A percentile compares a stretch with the other conserved stretches of the same genome.
Evolutionary conservation across 2,329 filamentous ascomycete genomes (phyloP).

Genomic region (Microsporum canis): DNA sequence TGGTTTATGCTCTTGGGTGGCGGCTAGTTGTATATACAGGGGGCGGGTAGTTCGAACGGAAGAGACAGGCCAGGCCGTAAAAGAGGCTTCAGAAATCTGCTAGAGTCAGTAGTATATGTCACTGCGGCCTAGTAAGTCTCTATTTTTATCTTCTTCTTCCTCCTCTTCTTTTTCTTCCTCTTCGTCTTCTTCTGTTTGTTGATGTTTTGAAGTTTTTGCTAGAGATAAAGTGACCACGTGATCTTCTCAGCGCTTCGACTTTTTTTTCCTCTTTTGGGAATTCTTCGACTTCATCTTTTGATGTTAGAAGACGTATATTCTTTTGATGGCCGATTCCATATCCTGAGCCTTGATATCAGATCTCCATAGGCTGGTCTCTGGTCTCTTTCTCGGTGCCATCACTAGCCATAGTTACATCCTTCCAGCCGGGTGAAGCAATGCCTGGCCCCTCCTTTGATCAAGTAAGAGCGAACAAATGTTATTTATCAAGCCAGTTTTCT

Average conservation of each 20-base stretch:
- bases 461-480: neutral
- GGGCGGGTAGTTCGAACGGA: neutral
- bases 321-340: neutral
- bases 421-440: neutral
- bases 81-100: neutral
- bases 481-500: neutral
- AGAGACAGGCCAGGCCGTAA: neutral
- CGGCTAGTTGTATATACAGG: neutral
- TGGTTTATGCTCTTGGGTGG: neutral
- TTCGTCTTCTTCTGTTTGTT: neutral
- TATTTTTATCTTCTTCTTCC: neutral
- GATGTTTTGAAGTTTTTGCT: neutral
- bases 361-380: neutral
- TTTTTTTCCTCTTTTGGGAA: neutral
- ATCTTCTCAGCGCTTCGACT: neutral
- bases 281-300: conserved; percentile 1
- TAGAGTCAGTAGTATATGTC: neutral
- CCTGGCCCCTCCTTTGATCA: neutral
- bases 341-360: neutral
- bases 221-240: neutral
- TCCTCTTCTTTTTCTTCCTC: neutral
- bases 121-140: neutral
- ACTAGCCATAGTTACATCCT: neutral
- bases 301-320: neutral
- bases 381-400: neutral